A percentile compares a stretch with the other conserved stretches of the same genome.
Evolutionary conservation across 257 asterid species (phyloP).

Genomic region (Hygrophila difformis): DNA sequence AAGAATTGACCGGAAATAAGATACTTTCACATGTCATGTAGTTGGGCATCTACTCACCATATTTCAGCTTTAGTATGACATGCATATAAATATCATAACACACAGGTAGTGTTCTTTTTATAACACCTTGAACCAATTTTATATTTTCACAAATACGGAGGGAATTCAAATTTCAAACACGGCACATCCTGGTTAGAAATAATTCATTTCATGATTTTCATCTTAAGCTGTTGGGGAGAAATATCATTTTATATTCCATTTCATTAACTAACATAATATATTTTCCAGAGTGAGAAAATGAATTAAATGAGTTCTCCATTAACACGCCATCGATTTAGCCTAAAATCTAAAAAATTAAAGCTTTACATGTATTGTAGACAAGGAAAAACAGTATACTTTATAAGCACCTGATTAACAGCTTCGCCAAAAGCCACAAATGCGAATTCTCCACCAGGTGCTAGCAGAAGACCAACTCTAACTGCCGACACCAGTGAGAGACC

Average conservation of each 20-base stretch:
- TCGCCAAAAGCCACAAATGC: constrained; percentile 99
- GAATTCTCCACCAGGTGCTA: constrained; percentile 99
- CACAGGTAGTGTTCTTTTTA: too few relatives aligned
- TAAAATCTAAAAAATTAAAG: too few relatives aligned
- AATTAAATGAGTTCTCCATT: background rate
- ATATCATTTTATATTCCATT: too few relatives aligned
- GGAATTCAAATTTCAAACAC: too few relatives aligned
- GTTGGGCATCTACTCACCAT: constrained; percentile 1
- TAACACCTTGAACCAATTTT: too few relatives aligned
- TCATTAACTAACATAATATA: too few relatives aligned
- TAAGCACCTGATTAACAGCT: constrained; percentile 92
- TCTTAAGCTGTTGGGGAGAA: too few relatives aligned
- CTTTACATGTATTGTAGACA: background rate
- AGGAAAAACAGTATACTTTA: constrained; percentile 13
- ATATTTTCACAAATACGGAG: too few relatives aligned
- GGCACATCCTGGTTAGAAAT: too few relatives aligned
- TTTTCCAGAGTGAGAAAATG: too few relatives aligned
- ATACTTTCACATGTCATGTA: background rate
- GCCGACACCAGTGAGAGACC: constrained; percentile 89
- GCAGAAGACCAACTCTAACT: constrained; percentile 91
- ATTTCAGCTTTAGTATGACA: constrained; percentile 1
- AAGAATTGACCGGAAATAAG: background rate
- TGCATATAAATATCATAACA: background rate
- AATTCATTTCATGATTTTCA: too few relatives aligned
- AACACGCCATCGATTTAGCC: background rate